These are phyloP conservation scores for Neofusicoccum sp. DNA, from an alignment of 2,329 filamentous ascomycete genomes.

Conservation along the genomic window DNA sequence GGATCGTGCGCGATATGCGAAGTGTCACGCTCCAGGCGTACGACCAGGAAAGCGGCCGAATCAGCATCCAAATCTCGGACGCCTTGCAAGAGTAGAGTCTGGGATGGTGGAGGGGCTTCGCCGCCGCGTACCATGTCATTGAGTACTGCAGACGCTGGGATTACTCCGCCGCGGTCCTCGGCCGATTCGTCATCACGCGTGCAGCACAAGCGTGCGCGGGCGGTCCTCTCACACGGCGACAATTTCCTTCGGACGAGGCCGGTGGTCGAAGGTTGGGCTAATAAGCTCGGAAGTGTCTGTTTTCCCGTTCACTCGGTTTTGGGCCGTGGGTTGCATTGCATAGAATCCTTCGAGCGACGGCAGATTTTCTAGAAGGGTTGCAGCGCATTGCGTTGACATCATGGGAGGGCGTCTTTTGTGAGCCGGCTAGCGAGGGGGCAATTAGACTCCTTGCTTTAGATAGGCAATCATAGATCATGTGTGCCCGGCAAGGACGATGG, in stretches of 20 bases:
- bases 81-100: constrained; percentile 44
- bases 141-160: constrained; percentile 7
- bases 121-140: neutral
- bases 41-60: constrained; percentile 55
- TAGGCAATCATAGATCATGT: constrained; percentile 13
- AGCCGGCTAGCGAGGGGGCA: constrained; percentile 10
- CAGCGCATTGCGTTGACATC: constrained; percentile 27
- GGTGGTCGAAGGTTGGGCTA: neutral
- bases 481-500: neutral
- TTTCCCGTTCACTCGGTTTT: constrained; percentile 9
- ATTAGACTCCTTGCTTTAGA: constrained; percentile 16
- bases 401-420: constrained; percentile 1
- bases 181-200: constrained; percentile 7
- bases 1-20: constrained; percentile 76
- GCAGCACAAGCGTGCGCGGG: neutral
- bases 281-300: neutral
- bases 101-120: constrained; percentile 1
- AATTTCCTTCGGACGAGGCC: no score
- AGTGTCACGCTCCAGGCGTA: constrained; percentile 64
- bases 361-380: constrained; percentile 32
- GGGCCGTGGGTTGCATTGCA: constrained; percentile 37
- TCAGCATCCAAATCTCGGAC: constrained; percentile 67
- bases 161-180: neutral
- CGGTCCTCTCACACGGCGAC: constrained; percentile 2
- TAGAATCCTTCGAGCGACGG: constrained; percentile 18